These are phyloP conservation scores for Beta vulgaris DNA, from an alignment of 148 eudicot species.

Conservation along the genomic window DNA sequence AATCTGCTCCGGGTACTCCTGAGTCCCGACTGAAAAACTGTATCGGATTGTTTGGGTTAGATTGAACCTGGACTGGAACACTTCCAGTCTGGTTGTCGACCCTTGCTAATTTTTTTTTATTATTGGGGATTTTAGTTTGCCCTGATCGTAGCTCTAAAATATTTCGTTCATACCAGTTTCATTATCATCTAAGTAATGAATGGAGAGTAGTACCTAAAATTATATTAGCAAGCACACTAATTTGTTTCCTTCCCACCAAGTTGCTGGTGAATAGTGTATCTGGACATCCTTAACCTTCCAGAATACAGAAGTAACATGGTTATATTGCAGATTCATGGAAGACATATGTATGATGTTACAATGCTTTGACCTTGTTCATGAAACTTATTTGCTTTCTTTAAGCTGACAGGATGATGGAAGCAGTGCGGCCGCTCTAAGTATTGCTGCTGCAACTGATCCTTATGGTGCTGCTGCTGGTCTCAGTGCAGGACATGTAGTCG, in stretches of 20 bases:
- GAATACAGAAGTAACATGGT: background rate
- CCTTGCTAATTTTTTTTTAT: too few species aligned
- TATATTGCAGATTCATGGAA: background rate
- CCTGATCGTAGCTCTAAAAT: too few species aligned
- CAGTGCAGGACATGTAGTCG: conserved; percentile 55
- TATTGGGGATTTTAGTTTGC: too few species aligned
- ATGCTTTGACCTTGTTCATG: background rate
- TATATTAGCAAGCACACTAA: background rate
- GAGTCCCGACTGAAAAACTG: too few species aligned
- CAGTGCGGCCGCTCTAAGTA: conserved; percentile 41
- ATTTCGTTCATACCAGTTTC: too few species aligned
- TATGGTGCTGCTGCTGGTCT: conserved; percentile 30
- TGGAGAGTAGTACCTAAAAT: too few species aligned
- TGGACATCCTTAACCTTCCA: background rate
- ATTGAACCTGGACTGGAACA: too few species aligned
- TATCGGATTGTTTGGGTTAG: too few species aligned
- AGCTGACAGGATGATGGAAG: conserved; percentile 56
- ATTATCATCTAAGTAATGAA: too few species aligned
- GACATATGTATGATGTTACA: background rate
- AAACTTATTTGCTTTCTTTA: background rate
- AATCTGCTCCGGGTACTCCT: too few species aligned
- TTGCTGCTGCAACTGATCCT: conserved; percentile 28
- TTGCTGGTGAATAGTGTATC: background rate
- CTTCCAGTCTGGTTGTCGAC: too few species aligned
- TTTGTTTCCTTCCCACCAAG: background rate